Percentiles rank a stretch among this genome's conserved stretches.
phyloP scores from a whole-genome alignment of 371 early-diverging fungal genomes.

The Mortierella sp. region DNA sequence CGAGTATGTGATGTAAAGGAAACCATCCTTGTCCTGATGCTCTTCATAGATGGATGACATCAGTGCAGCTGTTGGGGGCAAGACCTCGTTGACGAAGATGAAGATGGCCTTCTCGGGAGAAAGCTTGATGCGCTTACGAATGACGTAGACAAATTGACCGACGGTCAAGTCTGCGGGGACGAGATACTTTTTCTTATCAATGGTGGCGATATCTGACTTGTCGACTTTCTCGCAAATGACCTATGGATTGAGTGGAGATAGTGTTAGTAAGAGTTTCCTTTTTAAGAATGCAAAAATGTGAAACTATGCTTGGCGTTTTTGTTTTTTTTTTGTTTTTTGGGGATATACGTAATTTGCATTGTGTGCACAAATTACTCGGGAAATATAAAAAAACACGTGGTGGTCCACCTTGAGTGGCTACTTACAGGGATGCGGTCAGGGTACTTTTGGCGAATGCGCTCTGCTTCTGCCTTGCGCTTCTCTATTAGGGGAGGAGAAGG shows the following conservation, averaged over 20 bases:
- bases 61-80: conserved; percentile 91
- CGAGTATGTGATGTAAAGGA: conserved; percentile 92
- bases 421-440: conserved; percentile 96
- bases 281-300: not conserved
- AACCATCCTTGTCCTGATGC: conserved; percentile 97
- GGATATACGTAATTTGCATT: not conserved
- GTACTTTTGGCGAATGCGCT: conserved; percentile 96
- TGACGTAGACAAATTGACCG: conserved; percentile 98
- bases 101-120: conserved; percentile 98
- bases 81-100: conserved; percentile 96
- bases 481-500: conserved; percentile 66
- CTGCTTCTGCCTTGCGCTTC: conserved; percentile 96
- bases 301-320: not conserved
- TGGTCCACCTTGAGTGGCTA: conserved; percentile 1
- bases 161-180: conserved; percentile 97
- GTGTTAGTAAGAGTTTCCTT: too few species aligned
- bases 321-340: not conserved
- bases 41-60: conserved; percentile 94
- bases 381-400: not conserved
- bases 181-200: conserved; percentile 98
- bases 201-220: conserved; percentile 93
- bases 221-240: conserved; percentile 97
- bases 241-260: conserved; percentile 22
- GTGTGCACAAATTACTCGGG: not conserved
- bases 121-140: conserved; percentile 92